Percentiles rank a stretch among this genome's conserved stretches.
phyloP scores from a whole-genome alignment of 495 filamentous ascomycete species.

The Penicillium pancosmium region DNA sequence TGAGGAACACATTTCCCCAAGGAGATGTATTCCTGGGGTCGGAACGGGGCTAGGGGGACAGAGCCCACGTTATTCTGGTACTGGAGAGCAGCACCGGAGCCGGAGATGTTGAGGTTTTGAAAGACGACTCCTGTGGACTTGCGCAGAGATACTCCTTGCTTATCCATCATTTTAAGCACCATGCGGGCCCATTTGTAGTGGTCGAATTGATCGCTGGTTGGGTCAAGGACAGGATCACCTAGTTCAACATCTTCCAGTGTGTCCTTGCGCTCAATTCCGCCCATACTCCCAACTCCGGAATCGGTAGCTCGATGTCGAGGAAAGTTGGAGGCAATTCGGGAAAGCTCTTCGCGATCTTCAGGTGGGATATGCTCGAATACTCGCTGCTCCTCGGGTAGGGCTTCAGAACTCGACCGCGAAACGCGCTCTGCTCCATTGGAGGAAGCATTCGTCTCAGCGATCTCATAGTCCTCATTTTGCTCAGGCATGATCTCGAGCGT shows the following conservation, averaged over 20 bases:
- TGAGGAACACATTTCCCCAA: conserved; percentile 30
- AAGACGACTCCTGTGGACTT: conserved; percentile 50
- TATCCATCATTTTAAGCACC: conserved; percentile 45
- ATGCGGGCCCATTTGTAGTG: conserved; percentile 60
- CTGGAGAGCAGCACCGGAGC: conserved; percentile 55
- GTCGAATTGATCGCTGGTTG: conserved; percentile 57
- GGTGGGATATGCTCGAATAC: conserved; percentile 41
- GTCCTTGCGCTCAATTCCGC: conserved; percentile 39
- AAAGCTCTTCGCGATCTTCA: conserved; percentile 38
- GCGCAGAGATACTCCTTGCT: conserved; percentile 43
- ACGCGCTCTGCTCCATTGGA: conserved; percentile 15
- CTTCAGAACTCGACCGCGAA: conserved; percentile 20
- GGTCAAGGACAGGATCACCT: conserved; percentile 58
- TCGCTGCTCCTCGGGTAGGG: conserved; percentile 20
- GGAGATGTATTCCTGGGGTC: conserved; percentile 47
- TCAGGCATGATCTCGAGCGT: conserved; percentile 21
- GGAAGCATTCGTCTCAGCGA: conserved; percentile 20
- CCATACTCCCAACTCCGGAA: conserved; percentile 26
- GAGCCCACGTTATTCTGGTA: conserved; percentile 59
- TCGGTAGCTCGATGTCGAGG: conserved; percentile 31
- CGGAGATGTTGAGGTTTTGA: conserved; percentile 56
- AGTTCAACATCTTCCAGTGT: conserved; percentile 46
- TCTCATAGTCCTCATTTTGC: conserved; percentile 15
- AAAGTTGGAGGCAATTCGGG: conserved; percentile 43
- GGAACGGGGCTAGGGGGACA: conserved; percentile 50